Evolutionary conservation across 306 rosid species (phyloP), one percentile per base, ranked within the genome.

Genomic region (Gynostemma pentaphyllum): DNA sequence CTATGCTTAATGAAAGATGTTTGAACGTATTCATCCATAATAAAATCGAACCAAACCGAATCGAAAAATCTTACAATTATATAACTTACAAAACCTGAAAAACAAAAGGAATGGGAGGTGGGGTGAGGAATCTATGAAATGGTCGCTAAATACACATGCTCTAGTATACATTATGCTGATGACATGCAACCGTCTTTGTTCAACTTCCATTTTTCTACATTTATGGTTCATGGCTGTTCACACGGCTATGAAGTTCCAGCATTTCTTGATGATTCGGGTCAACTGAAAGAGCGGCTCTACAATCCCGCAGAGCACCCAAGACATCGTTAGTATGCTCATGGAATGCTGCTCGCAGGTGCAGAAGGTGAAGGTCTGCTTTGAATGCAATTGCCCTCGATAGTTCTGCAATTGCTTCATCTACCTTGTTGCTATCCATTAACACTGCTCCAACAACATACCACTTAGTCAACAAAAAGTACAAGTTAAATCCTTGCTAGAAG

Each of bases 241-340:
- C 95, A 14, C 97, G 90, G 60, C 85, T 79, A 56, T 83, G 97
- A 76, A 90, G 97, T 67, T 90, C 95, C 77, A 82, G 69, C 97
- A 87, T 90, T 76, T 87, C 95, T 81, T 81, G 95, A 76, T 87
- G 95, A 72, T 82, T 90, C 1, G 97, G 97, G 44, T 90, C 97
- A 27, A 90, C 90, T 0, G 95, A 90, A 34, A 90, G 95, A 9
- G 97, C 97, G 9, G 97, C 97, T 59, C 95, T 87, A 74, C 97
- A 90, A 73, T 90, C 95, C 59, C 95, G 78, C 26, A 87, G 62
- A 18, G 95, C 97, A 57, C 90, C 87, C 40, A 78, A 49, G 2
- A 81, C 94, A 36, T 90, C 88, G 8, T 91, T 91, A 15, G 74
- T 73, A 81, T 90, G 97, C 78, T 90, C 97, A 48, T 85, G 97